A percentile compares a stretch with the other conserved stretches of the same genome.
phyloP scores from a whole-genome alignment of 2,329 filamentous ascomycete species.

The Microdochium bolleyi region DNA sequence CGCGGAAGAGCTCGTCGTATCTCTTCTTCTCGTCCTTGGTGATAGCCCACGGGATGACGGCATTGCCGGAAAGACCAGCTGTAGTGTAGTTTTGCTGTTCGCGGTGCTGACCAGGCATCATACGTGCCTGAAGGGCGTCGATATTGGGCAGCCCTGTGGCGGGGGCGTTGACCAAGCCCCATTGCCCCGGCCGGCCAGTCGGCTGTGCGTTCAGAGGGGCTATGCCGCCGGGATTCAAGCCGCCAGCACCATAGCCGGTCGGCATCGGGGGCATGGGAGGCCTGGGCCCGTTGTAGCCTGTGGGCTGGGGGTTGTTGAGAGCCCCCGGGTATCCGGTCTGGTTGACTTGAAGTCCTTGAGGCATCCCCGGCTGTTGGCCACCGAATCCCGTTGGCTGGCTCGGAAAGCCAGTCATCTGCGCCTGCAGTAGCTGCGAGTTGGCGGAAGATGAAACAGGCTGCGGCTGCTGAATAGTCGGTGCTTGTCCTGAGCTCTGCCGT shows the following conservation, averaged over 20 bases:
- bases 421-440: constrained; percentile 47
- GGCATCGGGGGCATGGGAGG: constrained; percentile 80
- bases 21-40: constrained; percentile 98
- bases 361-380: constrained; percentile 30
- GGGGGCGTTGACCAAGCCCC: constrained; percentile 96
- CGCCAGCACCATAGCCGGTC: constrained; percentile 55
- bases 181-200: constrained; percentile 86
- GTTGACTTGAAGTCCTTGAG: constrained; percentile 54
- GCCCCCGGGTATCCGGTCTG: constrained; percentile 60
- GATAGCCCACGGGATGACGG: constrained; percentile 95
- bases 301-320: constrained; percentile 61
- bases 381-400: constrained; percentile 45
- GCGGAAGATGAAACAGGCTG: background rate
- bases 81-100: constrained; percentile 79
- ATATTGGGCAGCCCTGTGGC: constrained; percentile 87
- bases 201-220: constrained; percentile 81
- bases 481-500: constrained; percentile 38
- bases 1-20: constrained; percentile 89
- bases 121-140: constrained; percentile 80
- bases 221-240: constrained; percentile 39
- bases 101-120: constrained; percentile 95
- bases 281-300: constrained; percentile 72
- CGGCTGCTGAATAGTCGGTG: constrained; percentile 46
- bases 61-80: constrained; percentile 82
- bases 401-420: constrained; percentile 64